Conservation (phyloP, 306 rosid genomes). For the Hippophae tibetana region DNA sequence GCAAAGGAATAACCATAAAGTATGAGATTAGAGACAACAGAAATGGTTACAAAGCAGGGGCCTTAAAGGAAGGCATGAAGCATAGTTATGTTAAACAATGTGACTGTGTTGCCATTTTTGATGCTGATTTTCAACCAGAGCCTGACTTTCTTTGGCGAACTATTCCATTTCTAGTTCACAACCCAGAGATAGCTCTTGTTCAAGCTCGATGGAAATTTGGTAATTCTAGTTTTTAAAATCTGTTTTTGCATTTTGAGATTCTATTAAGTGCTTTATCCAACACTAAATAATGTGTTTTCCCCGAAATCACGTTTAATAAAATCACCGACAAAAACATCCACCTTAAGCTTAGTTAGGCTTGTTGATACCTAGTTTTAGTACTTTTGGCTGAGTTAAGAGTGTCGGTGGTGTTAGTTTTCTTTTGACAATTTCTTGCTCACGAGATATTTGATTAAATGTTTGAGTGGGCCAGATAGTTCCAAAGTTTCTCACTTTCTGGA, state of each 20-base stretch:
- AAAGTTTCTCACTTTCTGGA: background rate
- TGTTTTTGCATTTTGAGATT: background rate
- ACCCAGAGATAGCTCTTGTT: conserved; percentile 58
- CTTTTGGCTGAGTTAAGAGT: background rate
- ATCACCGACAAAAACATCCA: too few relatives aligned
- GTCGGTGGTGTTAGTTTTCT: background rate
- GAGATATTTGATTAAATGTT: background rate
- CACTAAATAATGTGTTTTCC: too few relatives aligned
- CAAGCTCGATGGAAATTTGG: conserved; percentile 97
- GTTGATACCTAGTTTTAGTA: background rate
- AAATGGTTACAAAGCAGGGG: conserved; percentile 89
- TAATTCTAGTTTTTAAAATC: background rate
- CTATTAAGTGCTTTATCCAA: background rate
- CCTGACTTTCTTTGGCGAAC: conserved; percentile 66
- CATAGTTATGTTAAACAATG: conserved; percentile 72
- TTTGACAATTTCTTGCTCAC: background rate
- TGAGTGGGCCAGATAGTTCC: background rate
- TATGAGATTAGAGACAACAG: conserved; percentile 80
- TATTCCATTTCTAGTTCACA: conserved; percentile 59
- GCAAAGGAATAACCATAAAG: conserved; percentile 78
- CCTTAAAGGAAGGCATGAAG: conserved; percentile 84
- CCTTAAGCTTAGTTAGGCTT: background rate
- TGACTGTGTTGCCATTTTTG: conserved; percentile 78
- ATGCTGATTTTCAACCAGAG: conserved; percentile 94
- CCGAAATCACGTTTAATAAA: too few relatives aligned